Base-by-base conservation (phyloP, 768 basidiomycete species). In the Tylopilus sp. region DNA sequence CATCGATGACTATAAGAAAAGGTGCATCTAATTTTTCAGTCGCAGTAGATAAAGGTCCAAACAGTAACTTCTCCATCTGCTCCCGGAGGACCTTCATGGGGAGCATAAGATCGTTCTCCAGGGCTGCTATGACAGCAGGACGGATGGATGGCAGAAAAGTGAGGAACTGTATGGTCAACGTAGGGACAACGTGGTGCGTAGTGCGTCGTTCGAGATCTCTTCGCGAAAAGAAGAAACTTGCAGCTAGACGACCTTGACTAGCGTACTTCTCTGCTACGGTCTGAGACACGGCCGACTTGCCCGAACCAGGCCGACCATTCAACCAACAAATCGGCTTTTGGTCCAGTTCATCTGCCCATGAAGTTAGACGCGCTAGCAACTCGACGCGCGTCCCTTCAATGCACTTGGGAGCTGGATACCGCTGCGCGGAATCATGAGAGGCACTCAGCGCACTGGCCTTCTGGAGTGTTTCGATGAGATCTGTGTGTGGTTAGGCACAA, bases 161-260 rank as follows among this genome's bases (percentile, higher is more conserved):
- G 10, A 66, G 57, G 1, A 74, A 53, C 33, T 74, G 73, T 4
- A 61, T 67, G 1, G 66, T 67, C 26, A 74, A 48, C 0, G 73
- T 71, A 1, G 71, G 55, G 9, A 73, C 46, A 6, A 74, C 55
- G 12, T 57, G 55, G 26, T 50, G 57, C 3, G 60, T 62, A 10
- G 59, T 58, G 2, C 60, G 63, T 12, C 70, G 58, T 24, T 58
- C 62, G 10, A 55, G 40, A 31, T 66, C 65, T 14, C 61, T 58
- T n/a, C 66, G 55, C 0, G 66, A 72, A 58, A 74, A 72, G 55
- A 74, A 74, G 57, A 71, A 74, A 43, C 66, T 69, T 0, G 68
- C 71, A 28, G 66, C 68, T 11, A 73, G 62, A 7, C 64, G 62
- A 16, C 45, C 17, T 50, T 56, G 29, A 24, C 22, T 30, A 38